Percentiles rank a stretch among this genome's conserved stretches.
phyloP scores from a whole-genome alignment of 2,329 filamentous ascomycete species.

The Colletotrichum sp. region DNA sequence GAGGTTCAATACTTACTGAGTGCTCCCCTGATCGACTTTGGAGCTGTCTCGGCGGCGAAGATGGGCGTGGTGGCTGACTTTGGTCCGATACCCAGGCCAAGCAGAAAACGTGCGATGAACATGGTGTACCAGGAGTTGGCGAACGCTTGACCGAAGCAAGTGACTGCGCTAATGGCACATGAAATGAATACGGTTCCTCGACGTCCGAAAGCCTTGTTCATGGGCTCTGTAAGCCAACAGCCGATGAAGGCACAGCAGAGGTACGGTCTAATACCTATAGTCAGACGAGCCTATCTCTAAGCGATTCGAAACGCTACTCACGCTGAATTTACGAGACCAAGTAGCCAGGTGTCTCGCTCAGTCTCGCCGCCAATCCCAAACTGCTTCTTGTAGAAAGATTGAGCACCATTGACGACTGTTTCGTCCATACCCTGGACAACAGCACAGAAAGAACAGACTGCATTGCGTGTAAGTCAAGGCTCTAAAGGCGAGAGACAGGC shows the following conservation, averaged over 20 bases:
- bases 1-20: not conserved
- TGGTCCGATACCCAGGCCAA: conserved; percentile 74
- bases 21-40: conserved; percentile 67
- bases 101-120: conserved; percentile 72
- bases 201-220: conserved; percentile 74
- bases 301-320: conserved; percentile 38
- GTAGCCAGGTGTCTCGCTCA: conserved; percentile 58
- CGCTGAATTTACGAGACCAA: conserved; percentile 61
- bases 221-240: conserved; percentile 76
- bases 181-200: conserved; percentile 75
- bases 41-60: conserved; percentile 72
- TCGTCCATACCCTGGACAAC: conserved; percentile 74
- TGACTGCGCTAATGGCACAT: conserved; percentile 63
- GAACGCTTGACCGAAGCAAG: conserved; percentile 57
- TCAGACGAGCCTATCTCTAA: accelerated
- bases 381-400: conserved; percentile 42
- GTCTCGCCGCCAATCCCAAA: conserved; percentile 64
- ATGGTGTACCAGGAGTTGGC: conserved; percentile 64
- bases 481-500: not conserved
- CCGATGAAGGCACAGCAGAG: conserved; percentile 72
- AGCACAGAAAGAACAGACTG: conserved; percentile 68
- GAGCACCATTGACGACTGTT: conserved; percentile 69
- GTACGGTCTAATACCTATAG: conserved; percentile 44
- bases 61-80: conserved; percentile 74
- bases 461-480: no score